phyloP scores from a whole-genome alignment of 2,329 filamentous ascomycete species.

The Neofusicoccum umdonicola region DNA sequence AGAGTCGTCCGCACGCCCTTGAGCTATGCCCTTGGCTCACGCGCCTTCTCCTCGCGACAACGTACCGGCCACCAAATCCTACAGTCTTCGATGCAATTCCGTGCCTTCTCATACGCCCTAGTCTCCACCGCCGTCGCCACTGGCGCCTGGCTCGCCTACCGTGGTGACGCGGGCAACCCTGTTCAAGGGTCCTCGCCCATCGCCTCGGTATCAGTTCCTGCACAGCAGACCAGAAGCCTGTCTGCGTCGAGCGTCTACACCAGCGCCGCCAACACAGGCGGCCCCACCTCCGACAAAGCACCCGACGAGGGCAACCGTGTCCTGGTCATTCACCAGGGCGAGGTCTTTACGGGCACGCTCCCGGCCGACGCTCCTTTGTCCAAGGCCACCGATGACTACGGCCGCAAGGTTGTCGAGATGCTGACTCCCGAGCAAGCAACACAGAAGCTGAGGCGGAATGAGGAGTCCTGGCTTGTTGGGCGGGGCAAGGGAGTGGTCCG shows the following conservation, averaged over 20 bases:
- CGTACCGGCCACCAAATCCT: slow-evolving; percentile 46
- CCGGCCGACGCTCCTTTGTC: slow-evolving; percentile 82
- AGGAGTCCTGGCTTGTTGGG: slow-evolving; percentile 88
- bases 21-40: slow-evolving; percentile 47
- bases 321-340: slow-evolving; percentile 83
- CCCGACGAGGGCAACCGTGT: slow-evolving; percentile 62
- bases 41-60: slow-evolving; percentile 41
- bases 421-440: slow-evolving; percentile 92
- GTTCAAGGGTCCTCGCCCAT: slow-evolving; percentile 20
- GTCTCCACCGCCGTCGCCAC: slow-evolving; percentile 68
- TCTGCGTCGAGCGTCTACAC: slow-evolving; percentile 25
- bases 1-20: slow-evolving; percentile 48
- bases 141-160: slow-evolving; percentile 74
- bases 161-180: slow-evolving; percentile 31
- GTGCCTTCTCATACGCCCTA: slow-evolving; percentile 64
- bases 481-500: slow-evolving; percentile 87
- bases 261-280: slow-evolving; percentile 21
- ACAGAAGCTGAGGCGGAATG: slow-evolving; percentile 79
- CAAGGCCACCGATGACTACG: slow-evolving; percentile 82
- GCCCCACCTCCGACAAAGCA: slow-evolving; percentile 33
- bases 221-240: slow-evolving; percentile 33
- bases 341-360: slow-evolving; percentile 84
- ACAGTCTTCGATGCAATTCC: slow-evolving; percentile 72
- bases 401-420: slow-evolving; percentile 90
- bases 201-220: slow-evolving; percentile 18